Percentiles rank a stretch among this genome's conserved stretches.
Conservation (phyloP, 2,329 filamentous ascomycete species). For the Ambrosiella xylebori region DNA sequence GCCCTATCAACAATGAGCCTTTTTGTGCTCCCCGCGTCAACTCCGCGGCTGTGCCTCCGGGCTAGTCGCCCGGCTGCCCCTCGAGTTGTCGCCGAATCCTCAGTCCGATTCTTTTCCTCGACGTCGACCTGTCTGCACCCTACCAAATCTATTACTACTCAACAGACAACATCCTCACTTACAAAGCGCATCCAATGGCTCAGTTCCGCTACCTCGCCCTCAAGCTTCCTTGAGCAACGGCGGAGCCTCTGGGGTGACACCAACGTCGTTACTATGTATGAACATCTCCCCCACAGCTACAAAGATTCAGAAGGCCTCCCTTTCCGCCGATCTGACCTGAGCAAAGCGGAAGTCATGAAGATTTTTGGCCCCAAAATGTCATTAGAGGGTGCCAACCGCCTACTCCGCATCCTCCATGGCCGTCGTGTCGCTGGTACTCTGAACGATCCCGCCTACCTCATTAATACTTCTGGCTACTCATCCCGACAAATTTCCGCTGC, state of each 20-base stretch:
- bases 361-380: constrained; percentile 35
- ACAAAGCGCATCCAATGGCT: constrained; percentile 11
- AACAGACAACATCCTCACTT: constrained; percentile 2
- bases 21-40: constrained; percentile 11
- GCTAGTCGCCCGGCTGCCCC: constrained; percentile 4
- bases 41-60: constrained; percentile 8
- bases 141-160: constrained; percentile 1
- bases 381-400: constrained; percentile 29
- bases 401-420: constrained; percentile 43
- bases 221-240: neutral
- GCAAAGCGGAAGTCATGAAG: constrained; percentile 26
- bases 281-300: constrained; percentile 40
- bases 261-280: constrained; percentile 32
- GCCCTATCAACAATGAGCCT: constrained; percentile 10
- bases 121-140: neutral
- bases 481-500: constrained; percentile 27
- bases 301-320: constrained; percentile 35
- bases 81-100: neutral
- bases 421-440: constrained; percentile 46
- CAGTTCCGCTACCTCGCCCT: neutral
- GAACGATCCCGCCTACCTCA: constrained; percentile 35
- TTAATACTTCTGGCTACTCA: constrained; percentile 30
- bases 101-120: constrained; percentile 8
- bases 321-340: constrained; percentile 34
- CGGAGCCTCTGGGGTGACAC: constrained; percentile 13